These are phyloP conservation scores for Leonotis leonurus DNA, from an alignment of 257 asterid species.

Conservation along the genomic window DNA sequence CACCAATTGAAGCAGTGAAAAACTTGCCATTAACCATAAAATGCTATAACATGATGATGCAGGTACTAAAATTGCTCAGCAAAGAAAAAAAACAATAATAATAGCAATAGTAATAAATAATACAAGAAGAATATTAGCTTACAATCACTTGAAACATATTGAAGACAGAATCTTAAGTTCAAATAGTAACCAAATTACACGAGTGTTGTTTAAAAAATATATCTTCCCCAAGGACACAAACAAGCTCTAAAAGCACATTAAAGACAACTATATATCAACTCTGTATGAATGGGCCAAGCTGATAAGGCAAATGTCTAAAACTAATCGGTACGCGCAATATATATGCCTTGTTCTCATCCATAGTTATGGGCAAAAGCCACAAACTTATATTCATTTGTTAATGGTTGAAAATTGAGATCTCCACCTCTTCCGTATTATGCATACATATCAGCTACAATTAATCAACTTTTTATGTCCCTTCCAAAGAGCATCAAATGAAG, in stretches of 20 bases:
- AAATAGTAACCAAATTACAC: not conserved
- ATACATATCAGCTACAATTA: not conserved
- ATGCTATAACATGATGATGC: not conserved
- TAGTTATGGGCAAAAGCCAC: not conserved
- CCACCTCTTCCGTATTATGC: not conserved
- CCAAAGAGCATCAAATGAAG: not conserved
- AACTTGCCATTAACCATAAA: not conserved
- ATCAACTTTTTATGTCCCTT: not conserved
- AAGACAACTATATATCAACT: not conserved
- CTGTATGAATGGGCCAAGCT: not conserved
- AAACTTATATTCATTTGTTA: not conserved
- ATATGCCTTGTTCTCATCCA: not conserved
- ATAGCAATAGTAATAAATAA: not conserved
- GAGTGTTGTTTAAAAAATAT: not conserved
- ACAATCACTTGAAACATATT: not conserved
- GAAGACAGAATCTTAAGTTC: not conserved
- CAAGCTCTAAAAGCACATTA: not conserved
- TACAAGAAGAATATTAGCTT: not conserved
- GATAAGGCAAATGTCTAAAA: not conserved
- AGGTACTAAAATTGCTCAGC: not conserved
- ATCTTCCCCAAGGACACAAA: not conserved
- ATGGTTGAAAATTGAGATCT: not conserved
- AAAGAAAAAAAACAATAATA: not conserved
- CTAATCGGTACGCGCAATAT: not conserved
- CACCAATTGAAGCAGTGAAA: constrained; percentile 1